Evolutionary conservation across 2,329 filamentous ascomycete species (phyloP), one percentile per base, ranked within the genome.

Genomic region (Exophiala oligosperma): DNA sequence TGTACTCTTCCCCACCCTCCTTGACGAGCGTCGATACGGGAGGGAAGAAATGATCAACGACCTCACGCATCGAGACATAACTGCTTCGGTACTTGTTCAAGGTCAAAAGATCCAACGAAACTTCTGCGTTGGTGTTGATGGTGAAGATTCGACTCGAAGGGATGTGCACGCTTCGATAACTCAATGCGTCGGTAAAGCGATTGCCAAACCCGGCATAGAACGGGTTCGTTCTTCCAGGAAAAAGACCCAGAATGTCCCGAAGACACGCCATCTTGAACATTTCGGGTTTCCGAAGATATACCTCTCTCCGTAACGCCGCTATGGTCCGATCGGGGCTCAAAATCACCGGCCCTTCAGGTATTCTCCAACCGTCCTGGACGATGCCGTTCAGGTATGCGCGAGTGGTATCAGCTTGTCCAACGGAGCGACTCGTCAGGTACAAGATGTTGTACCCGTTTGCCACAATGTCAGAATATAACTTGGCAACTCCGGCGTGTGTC

Each of bases 261-360:
- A 99, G 78, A 63, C 94, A 99, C 1, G 94, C 92, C 95, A 99
- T 99, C 76, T 99, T 99, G 84, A 99, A 99, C 6, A 99, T 91
- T 71, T 99, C 92, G 0, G 94, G 95, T 73, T 99, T 97, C 53
- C 94, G 86, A 26, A 99, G 81, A 71, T 99, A 99, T 4, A 99
- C 85, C 72, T 99, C 94, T 49, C 94, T 86, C 57, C 94, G 84
- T 29, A 99, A 76, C 0, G 94, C 95, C 6, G 95, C 92, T 77
- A 97, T 95, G 1, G 92, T 97, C 54, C 94, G 84, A 73, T 99
- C 94, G 0, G 94, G 95, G 37, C 90, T 96, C 74, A 97, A 86
- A 63, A 99, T 97, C 0, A 95, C 95, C 0, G 94, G 94, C 0
- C 95, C 94, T 65, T 88, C 88, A 0, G 94, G 94, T 38, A 99